phyloP scores from a whole-genome alignment of 768 basidiomycete genomes.

The Psilocybe azurescens region DNA sequence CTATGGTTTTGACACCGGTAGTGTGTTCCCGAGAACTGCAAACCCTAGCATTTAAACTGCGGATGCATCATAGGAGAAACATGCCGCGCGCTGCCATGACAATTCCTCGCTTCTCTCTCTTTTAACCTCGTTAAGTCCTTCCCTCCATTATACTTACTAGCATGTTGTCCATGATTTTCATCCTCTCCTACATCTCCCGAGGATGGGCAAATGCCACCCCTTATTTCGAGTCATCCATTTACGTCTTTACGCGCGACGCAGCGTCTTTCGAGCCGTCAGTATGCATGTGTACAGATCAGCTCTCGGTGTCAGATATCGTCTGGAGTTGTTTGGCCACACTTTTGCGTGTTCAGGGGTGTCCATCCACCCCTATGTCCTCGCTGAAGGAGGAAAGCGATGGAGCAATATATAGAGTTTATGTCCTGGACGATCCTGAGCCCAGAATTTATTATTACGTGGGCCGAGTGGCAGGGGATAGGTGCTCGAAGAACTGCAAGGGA shows the following conservation, averaged over 20 bases:
- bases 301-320: constrained; percentile 1
- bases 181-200: neutral
- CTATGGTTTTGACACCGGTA: too few species aligned
- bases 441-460: constrained; percentile 1
- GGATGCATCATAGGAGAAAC: too few species aligned
- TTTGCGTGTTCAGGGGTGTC: constrained; percentile 3
- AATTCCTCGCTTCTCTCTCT: too few species aligned
- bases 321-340: constrained; percentile 5
- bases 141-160: too few species aligned
- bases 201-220: neutral
- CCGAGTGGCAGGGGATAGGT: constrained; percentile 7
- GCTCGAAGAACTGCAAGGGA: constrained; percentile 6
- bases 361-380: constrained; percentile 3
- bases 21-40: too few species aligned
- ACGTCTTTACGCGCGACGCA: neutral
- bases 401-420: neutral
- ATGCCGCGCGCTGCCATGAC: too few species aligned
- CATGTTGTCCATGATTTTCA: neutral
- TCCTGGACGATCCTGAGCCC: constrained; percentile 6
- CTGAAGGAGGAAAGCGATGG: neutral
- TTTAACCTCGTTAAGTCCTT: too few species aligned
- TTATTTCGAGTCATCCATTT: neutral
- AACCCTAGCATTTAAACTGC: too few species aligned
- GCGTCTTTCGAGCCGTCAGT: neutral
- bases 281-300: neutral